Conservation (phyloP, 208 protist genomes). For the Sergeia podlipaevii region DNA sequence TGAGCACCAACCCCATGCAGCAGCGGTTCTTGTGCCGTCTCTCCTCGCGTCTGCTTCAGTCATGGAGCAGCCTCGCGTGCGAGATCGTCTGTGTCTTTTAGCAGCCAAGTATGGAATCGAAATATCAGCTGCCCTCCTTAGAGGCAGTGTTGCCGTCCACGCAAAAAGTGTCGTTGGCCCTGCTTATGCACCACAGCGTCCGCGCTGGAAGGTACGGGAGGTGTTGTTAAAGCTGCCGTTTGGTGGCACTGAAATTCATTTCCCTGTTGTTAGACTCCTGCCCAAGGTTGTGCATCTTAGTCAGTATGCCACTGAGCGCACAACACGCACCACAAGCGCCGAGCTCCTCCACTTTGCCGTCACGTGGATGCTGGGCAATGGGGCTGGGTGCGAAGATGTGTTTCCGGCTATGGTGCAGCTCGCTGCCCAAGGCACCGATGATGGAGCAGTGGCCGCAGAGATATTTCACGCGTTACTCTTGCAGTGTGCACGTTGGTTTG, state of each 20-base stretch:
- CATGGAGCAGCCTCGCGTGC: not conserved
- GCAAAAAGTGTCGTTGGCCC: slow-evolving; percentile 14
- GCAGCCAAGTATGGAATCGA: slow-evolving; percentile 24
- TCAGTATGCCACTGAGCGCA: slow-evolving; percentile 35
- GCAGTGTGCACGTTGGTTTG: slow-evolving; percentile 31
- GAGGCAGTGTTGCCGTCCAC: not conserved
- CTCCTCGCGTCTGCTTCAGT: slow-evolving; percentile 4
- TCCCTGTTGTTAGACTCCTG: slow-evolving; percentile 68
- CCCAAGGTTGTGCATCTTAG: slow-evolving; percentile 60
- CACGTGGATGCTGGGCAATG: slow-evolving; percentile 57
- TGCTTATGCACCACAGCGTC: slow-evolving; percentile 27
- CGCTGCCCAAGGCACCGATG: slow-evolving; percentile 34
- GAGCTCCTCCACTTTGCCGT: slow-evolving; percentile 88
- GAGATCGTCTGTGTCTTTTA: slow-evolving; percentile 2
- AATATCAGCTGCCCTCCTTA: slow-evolving; percentile 29
- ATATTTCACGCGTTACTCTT: slow-evolving; percentile 66
- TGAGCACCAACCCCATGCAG: not conserved
- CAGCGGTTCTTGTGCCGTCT: slow-evolving; percentile 3
- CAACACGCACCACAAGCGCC: slow-evolving; percentile 73
- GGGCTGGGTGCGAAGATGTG: slow-evolving; percentile 31
- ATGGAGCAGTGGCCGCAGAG: slow-evolving; percentile 36
- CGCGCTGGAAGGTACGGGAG: slow-evolving; percentile 23
- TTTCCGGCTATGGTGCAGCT: slow-evolving; percentile 59
- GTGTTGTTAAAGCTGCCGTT: slow-evolving; percentile 40
- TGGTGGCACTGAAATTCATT: slow-evolving; percentile 7